Evolutionary conservation across 192 early-diverging fungal genomes (phyloP), one percentile per base, ranked within the genome.

Genomic region (Thoreauomyces humboldtii): DNA sequence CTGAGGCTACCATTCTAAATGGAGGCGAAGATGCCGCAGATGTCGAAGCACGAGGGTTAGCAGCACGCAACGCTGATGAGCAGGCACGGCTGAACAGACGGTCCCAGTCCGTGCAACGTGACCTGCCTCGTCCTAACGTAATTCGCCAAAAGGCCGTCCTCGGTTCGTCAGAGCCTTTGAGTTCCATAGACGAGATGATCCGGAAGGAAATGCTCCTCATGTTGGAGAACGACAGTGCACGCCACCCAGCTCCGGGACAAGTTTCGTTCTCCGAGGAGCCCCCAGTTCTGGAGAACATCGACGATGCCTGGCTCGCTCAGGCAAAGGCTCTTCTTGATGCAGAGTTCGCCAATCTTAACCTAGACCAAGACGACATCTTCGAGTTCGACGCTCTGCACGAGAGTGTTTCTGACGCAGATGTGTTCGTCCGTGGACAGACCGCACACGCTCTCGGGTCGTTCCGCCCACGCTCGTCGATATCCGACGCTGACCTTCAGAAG

Each of bases 11-110:
- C n/a, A 67, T 62, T 15, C 35, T 46, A 24, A 55, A 68, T 21
- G 59, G 55, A 44, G 75, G 67, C 31, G 89, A 93, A 47, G 92
- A 94, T 71, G 87, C 84, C 21, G 87, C 83, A 28, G 89, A 94
- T 43, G 77, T 88, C 45, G 81, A 87, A 24, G 74, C 74, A 19
- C 67, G 78, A 31, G 46, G 73, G 7, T 81, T 83, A 35, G 74
- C 74, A 27, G 61, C 69, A 17, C 78, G 71, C 41, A 78, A 86
- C 31, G 61, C 53, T 9, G 79, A 85, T 75, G 70, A 82, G 41
- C 68, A 82, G 38, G 77, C 73, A 2, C 67, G 72, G 7, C 65
- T 90, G 6, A 61, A 72, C 21, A 84, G 86, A 5, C 87, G 91
- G 24, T 88, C 84, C 22, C 82, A 88, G 46, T 82, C 88, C 34